Base-by-base conservation (phyloP, 2,329 filamentous ascomycete genomes). In the Rosellinia necatrix region DNA sequence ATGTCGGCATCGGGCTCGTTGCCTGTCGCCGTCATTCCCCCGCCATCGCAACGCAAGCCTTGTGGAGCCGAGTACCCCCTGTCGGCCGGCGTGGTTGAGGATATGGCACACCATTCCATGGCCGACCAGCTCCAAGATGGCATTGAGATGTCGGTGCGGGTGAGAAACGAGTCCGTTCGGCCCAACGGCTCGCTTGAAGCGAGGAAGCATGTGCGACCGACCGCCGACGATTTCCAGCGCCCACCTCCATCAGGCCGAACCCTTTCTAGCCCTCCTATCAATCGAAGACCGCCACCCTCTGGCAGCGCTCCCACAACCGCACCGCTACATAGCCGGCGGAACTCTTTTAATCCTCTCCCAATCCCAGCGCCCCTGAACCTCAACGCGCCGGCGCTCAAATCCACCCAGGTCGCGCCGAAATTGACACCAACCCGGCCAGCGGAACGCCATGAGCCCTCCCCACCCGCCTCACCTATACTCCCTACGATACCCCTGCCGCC, bases 401-500 rank as follows among this genome's bases (percentile, higher is more conserved):
- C 37, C 29, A 34, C 34, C 29, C 52, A 53, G 8, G 29, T 34
- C 21, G n/a, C 41, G 10, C 21, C 37, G 10, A 61, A 63, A 25
- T 47, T 56, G 24, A 53, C 40, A 4, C 42, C 49, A 60, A 56
- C 53, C 56, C 64, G 64, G 17, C 58, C 62, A 8, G 54, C 56
- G 29, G 52, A 67, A 60, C 27, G 70, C 67, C 37, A 58, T 67
- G 27, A 64, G 22, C 68, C 75, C 13, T 63, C 77, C 0, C 74
- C 77, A 0, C n/a, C n/a, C n/a, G n/a, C n/a, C n/a, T 81, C 81
- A 6, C 79, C 81, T 1, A 77, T 85, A 2, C 77, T 80, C 10
- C 75, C 80, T 8, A 72, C 79, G 2, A 84, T 87, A 53, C 85
- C 85, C 5, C 75, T 87, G 0, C 85, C 85, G 9, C 85, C 85